Percentiles rank a stretch among this genome's conserved stretches.
Evolutionary conservation across 73 alveolate genomes (phyloP).

Genomic region (Breviolum minutum): DNA sequence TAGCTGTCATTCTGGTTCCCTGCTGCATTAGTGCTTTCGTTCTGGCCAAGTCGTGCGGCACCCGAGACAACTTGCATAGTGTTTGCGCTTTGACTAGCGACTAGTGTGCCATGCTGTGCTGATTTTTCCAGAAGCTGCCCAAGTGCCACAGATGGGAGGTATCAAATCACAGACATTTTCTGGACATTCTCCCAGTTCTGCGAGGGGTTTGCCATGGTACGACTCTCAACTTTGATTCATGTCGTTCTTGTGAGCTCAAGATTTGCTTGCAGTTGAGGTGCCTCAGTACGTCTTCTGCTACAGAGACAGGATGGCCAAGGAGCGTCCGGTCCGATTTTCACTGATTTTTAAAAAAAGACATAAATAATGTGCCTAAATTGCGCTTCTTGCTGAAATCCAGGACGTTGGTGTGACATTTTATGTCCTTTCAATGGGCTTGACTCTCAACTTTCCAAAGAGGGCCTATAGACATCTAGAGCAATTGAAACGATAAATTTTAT

Average conservation of each 20-base stretch:
- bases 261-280: background rate
- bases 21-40: slow-evolving; percentile 58
- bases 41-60: slow-evolving; percentile 57
- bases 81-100: background rate
- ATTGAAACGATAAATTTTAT: background rate
- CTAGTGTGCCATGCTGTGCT: too few species aligned
- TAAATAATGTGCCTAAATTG: background rate
- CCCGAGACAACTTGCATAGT: background rate
- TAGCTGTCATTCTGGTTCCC: slow-evolving; percentile 83
- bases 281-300: slow-evolving; percentile 95
- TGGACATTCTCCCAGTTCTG: slow-evolving; percentile 93
- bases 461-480: too few species aligned
- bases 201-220: slow-evolving; percentile 90
- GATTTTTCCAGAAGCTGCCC: background rate
- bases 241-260: background rate
- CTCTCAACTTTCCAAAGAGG: background rate
- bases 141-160: slow-evolving; percentile 2
- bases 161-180: slow-evolving; percentile 35
- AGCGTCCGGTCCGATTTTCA: background rate
- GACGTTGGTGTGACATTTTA: slow-evolving; percentile 87
- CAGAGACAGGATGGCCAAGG: slow-evolving; percentile 89
- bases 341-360: too few species aligned
- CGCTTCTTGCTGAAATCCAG: background rate
- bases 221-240: background rate
- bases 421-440: slow-evolving; percentile 76